Base-by-base conservation (phyloP, 768 basidiomycete genomes). In the Leccinum subgranulosum region DNA sequence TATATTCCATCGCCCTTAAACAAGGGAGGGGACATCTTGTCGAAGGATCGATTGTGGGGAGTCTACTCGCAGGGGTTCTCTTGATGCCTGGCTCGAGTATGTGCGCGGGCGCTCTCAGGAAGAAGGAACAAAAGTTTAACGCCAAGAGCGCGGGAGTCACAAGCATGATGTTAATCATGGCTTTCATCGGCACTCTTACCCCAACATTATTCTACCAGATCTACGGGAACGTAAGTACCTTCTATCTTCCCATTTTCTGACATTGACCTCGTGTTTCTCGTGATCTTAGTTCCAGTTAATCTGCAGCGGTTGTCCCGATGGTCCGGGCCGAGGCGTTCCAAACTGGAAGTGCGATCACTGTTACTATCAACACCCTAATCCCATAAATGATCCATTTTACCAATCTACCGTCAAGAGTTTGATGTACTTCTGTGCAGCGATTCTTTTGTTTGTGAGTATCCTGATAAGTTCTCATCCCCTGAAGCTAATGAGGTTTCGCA, bases 151-250 rank as follows among this genome's bases (percentile, higher is more conserved):
- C 97, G 6, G 92, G 97, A 36, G 97, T 99, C 15, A 99, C 97
- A 0, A 97, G 94, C 70, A 97, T 97, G 79, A 96, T 99, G 92
- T 74, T 99, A 71, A 98, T 99, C 75, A 98, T 98, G 96, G 97
- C 97, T 12, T 92, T 99, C 71, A 96, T 99, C 60, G 97, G 97
- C 12, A 92, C 92, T 2, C 77, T 99, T 57, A 85, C 94, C 0
- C 97, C 97, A 3, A 98, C 97, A 1, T 70, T 99, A 68, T 99
- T 99, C 73, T 99, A 99, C 75, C 95, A 98, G 73, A 94, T 89
- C 10, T 99, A 96, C 71, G 97, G 97, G 52, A 94, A 92, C 62
- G 96, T 98, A 67, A 74, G 93, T 81, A 17, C 55, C 46, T 31
- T 51, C 29, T 49, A 23, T 59, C n/a, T 46, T 59, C 41, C 6